Evolutionary conservation across 2,329 filamentous ascomycete genomes (phyloP).

Genomic region (Phaeophleospora eucalypticola): DNA sequence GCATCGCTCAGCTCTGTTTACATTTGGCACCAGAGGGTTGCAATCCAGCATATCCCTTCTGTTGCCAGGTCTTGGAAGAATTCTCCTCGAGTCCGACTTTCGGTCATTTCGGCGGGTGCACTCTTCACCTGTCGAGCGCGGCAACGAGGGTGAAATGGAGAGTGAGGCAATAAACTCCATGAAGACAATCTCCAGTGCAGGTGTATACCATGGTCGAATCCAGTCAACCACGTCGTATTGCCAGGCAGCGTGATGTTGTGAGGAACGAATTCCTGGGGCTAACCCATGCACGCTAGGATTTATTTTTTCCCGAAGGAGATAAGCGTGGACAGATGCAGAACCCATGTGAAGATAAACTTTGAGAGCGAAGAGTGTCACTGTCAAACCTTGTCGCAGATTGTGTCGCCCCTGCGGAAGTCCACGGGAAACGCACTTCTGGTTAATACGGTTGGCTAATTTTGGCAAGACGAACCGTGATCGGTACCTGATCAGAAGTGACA

Average conservation of each 20-base stretch:
- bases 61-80: too few relatives aligned
- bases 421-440: background rate
- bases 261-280: background rate
- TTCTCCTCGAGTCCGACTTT: too few relatives aligned
- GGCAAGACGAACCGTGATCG: background rate
- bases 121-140: too few relatives aligned
- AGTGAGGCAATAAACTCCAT: background rate
- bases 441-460: background rate
- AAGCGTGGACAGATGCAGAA: background rate
- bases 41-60: too few relatives aligned
- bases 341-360: background rate
- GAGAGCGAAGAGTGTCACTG: background rate
- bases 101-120: too few relatives aligned
- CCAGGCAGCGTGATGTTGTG: background rate
- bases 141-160: too few relatives aligned
- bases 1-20: too few relatives aligned
- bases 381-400: background rate
- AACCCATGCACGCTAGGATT: background rate
- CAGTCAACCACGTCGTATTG: background rate
- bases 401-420: background rate
- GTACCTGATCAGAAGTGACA: background rate
- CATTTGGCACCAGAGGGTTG: too few relatives aligned
- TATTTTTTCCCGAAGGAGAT: background rate
- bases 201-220: background rate
- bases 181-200: background rate